These are phyloP conservation scores for Ormosia emarginata DNA, from an alignment of 306 rosid species.

Conservation along the genomic window DNA sequence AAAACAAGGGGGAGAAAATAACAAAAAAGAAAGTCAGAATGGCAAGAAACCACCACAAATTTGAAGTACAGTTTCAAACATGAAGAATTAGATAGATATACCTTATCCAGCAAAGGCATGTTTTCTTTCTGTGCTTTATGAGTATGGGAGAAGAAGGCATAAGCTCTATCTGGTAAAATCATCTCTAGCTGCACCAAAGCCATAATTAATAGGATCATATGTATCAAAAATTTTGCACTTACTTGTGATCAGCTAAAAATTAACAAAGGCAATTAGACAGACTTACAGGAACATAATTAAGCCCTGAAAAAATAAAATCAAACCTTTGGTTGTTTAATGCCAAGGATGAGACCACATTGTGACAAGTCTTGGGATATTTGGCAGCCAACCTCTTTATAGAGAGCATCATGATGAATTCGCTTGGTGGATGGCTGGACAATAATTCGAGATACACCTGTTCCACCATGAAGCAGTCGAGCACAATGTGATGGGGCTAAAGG, in stretches of 20 bases:
- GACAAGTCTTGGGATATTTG: constrained; percentile 80
- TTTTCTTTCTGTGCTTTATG: constrained; percentile 95
- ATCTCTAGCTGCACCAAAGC: constrained; percentile 61
- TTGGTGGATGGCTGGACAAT: constrained; percentile 88
- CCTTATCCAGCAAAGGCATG: constrained; percentile 91
- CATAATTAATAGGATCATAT: neutral
- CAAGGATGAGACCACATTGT: constrained; percentile 81
- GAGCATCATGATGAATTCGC: constrained; percentile 72
- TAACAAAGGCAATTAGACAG: neutral
- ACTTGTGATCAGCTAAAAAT: neutral
- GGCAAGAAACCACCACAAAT: constrained; percentile 5
- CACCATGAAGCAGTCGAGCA: constrained; percentile 69
- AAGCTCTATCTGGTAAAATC: constrained; percentile 88
- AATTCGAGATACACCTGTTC: constrained; percentile 64
- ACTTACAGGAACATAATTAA: neutral
- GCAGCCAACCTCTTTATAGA: constrained; percentile 87
- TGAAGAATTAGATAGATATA: constrained; percentile 5
- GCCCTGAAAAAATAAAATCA: neutral
- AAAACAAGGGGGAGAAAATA: neutral
- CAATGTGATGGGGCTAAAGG: constrained; percentile 91
- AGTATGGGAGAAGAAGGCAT: constrained; percentile 90
- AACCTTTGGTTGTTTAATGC: constrained; percentile 89
- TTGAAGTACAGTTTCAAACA: neutral
- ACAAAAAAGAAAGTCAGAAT: neutral
- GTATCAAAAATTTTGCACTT: neutral